Evolutionary conservation across 768 basidiomycete genomes (phyloP), one percentile per base, ranked within the genome.

Genomic region (button mushroom (Agaricus bisporus)): DNA sequence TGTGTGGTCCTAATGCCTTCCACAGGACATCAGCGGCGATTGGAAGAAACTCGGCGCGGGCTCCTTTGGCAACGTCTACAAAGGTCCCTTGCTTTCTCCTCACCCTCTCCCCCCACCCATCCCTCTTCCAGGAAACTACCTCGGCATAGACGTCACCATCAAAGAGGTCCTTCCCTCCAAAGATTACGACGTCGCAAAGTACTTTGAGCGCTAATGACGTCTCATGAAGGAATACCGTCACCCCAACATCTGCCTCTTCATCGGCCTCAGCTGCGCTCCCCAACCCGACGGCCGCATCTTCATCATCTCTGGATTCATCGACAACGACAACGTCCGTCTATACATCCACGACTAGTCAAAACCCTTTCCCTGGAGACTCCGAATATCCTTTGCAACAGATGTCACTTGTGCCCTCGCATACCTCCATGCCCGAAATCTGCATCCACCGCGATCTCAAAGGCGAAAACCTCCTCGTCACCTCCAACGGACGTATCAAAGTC

Each of bases 191-290:
- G 93, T 97, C 35, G 80, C 86, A 61, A 99, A 99, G 70, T 98
- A 99, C 73, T 95, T 98, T 67, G 91, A 95, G 64, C 81, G 95
- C n/a, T 97, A 99, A 77, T 97, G 94, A 91, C 80, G 91, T 28
- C 81, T 98, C 28, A 97, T 98, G 93, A 92, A 93, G 77, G 90
- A 93, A 73, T 87, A 88, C 39, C 78, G 93, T 50, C 94, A 93
- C 69, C 90, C 91, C 8, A 93, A 95, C 63, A 90, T 97, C 58
- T 93, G 94, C 36, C 82, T 93, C 48, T 95, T 93, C 72, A 82
- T 98, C 44, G 95, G 95, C 22, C 81, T 95, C 56, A 91, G 85
- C 32, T 82, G 84, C 29, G 88, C 88, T 2, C 89, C 89, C 6
- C 71, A 79, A 0, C 81, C 85, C 10, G 88, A 91, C 60, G 79